A percentile compares a stretch with the other conserved stretches of the same genome.
Conservation (phyloP, 176 grass and related monocot genomes). For the Cocos nucifera region DNA sequence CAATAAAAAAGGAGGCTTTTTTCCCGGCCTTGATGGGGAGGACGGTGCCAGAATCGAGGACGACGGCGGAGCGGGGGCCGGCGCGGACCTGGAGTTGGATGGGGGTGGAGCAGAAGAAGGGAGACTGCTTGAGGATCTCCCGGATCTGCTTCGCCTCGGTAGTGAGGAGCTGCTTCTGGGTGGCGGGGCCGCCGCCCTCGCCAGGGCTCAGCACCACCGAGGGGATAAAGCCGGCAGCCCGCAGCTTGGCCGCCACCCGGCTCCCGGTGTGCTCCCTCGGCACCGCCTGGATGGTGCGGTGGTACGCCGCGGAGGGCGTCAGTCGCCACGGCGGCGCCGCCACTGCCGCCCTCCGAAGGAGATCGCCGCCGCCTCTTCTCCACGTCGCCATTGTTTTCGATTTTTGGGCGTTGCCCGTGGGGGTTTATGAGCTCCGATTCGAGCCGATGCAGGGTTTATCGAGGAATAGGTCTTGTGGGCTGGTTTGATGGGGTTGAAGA, state of each 20-base stretch:
- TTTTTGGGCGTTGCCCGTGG: too few relatives aligned
- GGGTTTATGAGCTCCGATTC: too few relatives aligned
- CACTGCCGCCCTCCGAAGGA: neutral
- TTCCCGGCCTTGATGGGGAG: slow-evolving; percentile 58
- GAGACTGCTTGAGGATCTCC: slow-evolving; percentile 71
- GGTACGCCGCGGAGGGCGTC: slow-evolving; percentile 31
- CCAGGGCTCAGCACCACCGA: slow-evolving; percentile 49
- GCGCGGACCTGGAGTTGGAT: slow-evolving; percentile 79
- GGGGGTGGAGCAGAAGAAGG: slow-evolving; percentile 82
- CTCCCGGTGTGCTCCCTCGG: slow-evolving; percentile 54
- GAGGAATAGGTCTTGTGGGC: too few relatives aligned
- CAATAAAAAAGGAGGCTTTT: neutral
- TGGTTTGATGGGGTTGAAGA: too few relatives aligned
- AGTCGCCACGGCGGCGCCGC: slow-evolving; percentile 26
- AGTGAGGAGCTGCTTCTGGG: slow-evolving; percentile 36
- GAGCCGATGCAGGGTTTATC: too few relatives aligned
- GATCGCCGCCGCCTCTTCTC: slow-evolving; percentile 27
- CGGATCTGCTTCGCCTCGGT: slow-evolving; percentile 65
- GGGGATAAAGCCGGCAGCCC: slow-evolving; percentile 59
- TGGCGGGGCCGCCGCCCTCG: neutral
- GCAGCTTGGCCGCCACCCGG: slow-evolving; percentile 44
- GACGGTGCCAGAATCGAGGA: slow-evolving; percentile 59
- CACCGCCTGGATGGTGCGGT: slow-evolving; percentile 70
- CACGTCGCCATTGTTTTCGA: slow-evolving; percentile 32
- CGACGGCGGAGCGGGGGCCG: slow-evolving; percentile 49